Evolutionary conservation across 2,329 filamentous ascomycete species (phyloP).

Genomic region (Macroventuria anomochaeta): DNA sequence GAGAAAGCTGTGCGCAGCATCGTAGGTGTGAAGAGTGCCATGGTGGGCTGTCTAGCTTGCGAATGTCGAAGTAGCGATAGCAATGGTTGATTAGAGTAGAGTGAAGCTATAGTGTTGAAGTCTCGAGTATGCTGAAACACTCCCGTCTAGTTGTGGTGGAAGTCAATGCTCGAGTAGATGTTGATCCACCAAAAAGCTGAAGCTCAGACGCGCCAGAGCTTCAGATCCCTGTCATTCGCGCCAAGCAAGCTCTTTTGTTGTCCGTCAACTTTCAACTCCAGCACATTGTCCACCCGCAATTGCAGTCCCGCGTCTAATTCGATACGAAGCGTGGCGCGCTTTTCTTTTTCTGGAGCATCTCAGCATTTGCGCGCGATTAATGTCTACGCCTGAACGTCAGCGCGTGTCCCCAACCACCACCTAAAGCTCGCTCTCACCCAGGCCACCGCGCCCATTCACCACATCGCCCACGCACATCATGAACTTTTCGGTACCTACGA

Average conservation of each 20-base stretch:
- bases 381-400: constrained; percentile 35
- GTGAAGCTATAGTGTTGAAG: no score
- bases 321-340: constrained; percentile 23
- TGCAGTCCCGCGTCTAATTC: constrained; percentile 27
- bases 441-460: constrained; percentile 28
- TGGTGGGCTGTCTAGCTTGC: constrained; percentile 15
- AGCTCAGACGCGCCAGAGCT: constrained; percentile 20
- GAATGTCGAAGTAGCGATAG: background rate
- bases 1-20: constrained; percentile 25
- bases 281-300: constrained; percentile 34
- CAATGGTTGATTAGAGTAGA: background rate
- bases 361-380: constrained; percentile 32
- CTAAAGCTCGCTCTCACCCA: constrained; percentile 33
- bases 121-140: background rate
- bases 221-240: constrained; percentile 25
- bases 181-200: constrained; percentile 16
- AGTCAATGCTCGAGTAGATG: constrained; percentile 9
- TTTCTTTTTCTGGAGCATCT: constrained; percentile 16
- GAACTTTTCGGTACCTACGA: constrained; percentile 42
- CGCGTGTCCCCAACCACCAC: constrained; percentile 39
- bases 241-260: constrained; percentile 41
- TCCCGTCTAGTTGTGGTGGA: background rate
- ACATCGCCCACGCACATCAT: constrained; percentile 26
- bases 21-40: constrained; percentile 36
- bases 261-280: constrained; percentile 32